These are phyloP conservation scores for Cochlearia excelsa DNA, from an alignment of 345 rosid genomes.

Conservation along the genomic window DNA sequence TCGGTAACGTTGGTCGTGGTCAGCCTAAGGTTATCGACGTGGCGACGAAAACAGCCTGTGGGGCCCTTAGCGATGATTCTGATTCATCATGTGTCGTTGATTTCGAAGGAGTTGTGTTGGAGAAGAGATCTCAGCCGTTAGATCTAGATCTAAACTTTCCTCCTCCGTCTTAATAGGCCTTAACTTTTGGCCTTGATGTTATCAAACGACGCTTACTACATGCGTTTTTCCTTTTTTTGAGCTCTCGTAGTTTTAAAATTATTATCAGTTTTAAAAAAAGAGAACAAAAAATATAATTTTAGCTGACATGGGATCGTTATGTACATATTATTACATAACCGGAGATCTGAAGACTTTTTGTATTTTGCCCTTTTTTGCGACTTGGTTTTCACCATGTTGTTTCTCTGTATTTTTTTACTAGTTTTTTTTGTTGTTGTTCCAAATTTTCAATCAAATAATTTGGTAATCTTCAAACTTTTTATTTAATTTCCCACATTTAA, in stretches of 20 bases:
- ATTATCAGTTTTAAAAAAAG: not conserved
- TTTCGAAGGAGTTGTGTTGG: not conserved
- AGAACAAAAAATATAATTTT: not conserved
- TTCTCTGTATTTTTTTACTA: not conserved
- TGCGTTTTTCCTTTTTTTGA: not conserved
- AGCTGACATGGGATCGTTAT: not conserved
- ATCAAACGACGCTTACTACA: not conserved
- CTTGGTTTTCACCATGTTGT: not conserved
- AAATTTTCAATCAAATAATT: no score
- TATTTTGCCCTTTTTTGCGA: not conserved
- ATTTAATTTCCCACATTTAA: no score
- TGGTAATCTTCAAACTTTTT: not conserved
- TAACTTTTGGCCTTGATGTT: not conserved
- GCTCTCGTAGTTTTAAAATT: not conserved
- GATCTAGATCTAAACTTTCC: not conserved
- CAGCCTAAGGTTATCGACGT: not conserved
- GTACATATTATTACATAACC: not conserved
- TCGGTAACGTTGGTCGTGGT: not conserved
- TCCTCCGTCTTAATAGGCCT: not conserved
- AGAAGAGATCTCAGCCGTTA: not conserved
- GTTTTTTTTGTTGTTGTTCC: not conserved
- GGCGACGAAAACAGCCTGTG: not conserved
- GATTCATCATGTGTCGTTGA: not conserved
- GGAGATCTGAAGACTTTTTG: not conserved
- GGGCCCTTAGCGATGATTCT: not conserved